phyloP scores from a whole-genome alignment of 2,329 filamentous ascomycete genomes.

The Neonectria magnoliae region DNA sequence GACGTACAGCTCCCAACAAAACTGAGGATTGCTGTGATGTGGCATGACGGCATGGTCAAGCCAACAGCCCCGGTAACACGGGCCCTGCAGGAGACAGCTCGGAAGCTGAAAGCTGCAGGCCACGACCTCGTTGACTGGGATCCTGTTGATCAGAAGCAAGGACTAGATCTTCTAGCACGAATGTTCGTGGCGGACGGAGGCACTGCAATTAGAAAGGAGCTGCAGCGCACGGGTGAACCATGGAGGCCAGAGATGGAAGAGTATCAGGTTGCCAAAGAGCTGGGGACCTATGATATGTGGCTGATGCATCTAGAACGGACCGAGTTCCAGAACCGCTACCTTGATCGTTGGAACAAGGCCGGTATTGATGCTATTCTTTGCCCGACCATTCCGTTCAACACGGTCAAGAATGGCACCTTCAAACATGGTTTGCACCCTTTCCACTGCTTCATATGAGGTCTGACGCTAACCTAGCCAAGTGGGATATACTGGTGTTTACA shows the following conservation, averaged over 20 bases:
- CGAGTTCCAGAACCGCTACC: conserved; percentile 57
- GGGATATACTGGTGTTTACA: conserved; percentile 61
- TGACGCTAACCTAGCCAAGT: conserved; percentile 44
- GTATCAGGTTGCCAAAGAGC: conserved; percentile 48
- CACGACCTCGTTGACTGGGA: conserved; percentile 65
- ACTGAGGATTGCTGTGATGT: conserved; percentile 69
- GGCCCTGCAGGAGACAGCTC: conserved; percentile 59
- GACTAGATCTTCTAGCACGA: conserved; percentile 50
- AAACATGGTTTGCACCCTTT: conserved; percentile 50
- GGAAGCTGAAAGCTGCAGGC: conserved; percentile 55
- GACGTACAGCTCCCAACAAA: conserved; percentile 45
- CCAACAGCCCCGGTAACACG: conserved; percentile 73
- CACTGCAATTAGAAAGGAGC: conserved; percentile 50
- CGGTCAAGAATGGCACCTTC: conserved; percentile 55
- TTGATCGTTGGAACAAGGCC: conserved; percentile 57
- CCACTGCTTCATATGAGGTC: rapidly evolving
- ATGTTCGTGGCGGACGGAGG: conserved; percentile 63
- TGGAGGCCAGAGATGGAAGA: conserved; percentile 50
- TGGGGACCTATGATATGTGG: conserved; percentile 59
- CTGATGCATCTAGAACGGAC: conserved; percentile 57
- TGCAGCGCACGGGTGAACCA: conserved; percentile 56
- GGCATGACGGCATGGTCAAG: conserved; percentile 70
- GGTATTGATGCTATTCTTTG: conserved; percentile 71
- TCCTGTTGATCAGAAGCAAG: conserved; percentile 53
- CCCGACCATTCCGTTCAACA: conserved; percentile 60